A percentile compares a stretch with the other conserved stretches of the same genome.
Evolutionary conservation across 192 early-diverging fungal genomes (phyloP).

Genomic region (Backusella tarrabulga): DNA sequence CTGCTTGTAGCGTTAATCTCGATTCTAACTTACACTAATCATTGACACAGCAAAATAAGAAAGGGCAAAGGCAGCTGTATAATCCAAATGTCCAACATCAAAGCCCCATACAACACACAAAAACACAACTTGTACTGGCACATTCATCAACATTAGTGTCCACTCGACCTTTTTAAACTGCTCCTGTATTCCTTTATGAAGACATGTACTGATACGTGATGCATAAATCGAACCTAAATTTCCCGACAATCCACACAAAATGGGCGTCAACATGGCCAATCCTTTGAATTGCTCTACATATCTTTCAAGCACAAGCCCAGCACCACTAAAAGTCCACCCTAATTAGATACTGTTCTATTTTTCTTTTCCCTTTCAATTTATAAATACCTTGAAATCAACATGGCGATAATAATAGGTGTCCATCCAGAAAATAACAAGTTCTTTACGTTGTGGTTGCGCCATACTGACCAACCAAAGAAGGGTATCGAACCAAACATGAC

Average conservation of each 20-base stretch:
- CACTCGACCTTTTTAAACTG: conserved; percentile 50
- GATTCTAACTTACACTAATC: conserved; percentile 46
- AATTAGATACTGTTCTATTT: background rate
- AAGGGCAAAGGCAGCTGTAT: conserved; percentile 43
- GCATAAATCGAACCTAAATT: conserved; percentile 82
- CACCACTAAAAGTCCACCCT: conserved; percentile 39
- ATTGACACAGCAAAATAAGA: conserved; percentile 56
- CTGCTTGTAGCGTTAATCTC: background rate
- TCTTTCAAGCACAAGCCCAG: conserved; percentile 64
- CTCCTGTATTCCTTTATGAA: conserved; percentile 54
- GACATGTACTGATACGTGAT: conserved; percentile 69
- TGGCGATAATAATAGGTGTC: conserved; percentile 73
- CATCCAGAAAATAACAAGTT: conserved; percentile 70
- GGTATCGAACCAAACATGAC: conserved; percentile 40
- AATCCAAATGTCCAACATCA: conserved; percentile 43
- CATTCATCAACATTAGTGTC: conserved; percentile 64
- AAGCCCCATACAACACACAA: conserved; percentile 48
- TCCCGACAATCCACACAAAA: conserved; percentile 66
- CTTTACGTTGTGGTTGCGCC: conserved; percentile 60
- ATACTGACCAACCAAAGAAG: conserved; percentile 49
- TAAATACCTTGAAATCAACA: conserved; percentile 61
- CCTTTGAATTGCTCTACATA: conserved; percentile 66
- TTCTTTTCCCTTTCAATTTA: conserved; percentile 30
- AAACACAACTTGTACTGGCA: conserved; percentile 67
- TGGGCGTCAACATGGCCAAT: conserved; percentile 65